Percentiles rank a stretch among this genome's conserved stretches.
These are phyloP conservation scores for Diplogelasinospora grovesii DNA, from an alignment of 495 filamentous ascomycete species.

Conservation along the genomic window DNA sequence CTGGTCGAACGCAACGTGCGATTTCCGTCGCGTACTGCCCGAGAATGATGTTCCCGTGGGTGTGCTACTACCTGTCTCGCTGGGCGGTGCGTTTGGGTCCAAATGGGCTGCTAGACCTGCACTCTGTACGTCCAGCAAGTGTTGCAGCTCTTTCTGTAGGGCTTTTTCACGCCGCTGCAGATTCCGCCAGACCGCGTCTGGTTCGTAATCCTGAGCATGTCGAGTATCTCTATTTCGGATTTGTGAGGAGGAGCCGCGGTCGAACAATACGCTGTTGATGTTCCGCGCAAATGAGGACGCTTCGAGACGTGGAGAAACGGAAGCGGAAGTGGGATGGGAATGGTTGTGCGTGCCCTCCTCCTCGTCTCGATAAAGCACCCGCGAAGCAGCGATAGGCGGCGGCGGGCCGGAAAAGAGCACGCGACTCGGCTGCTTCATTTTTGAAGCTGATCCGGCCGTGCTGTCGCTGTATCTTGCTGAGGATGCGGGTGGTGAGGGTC, in stretches of 20 bases:
- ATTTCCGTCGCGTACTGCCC: conserved; percentile 6
- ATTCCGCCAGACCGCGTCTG: conserved; percentile 29
- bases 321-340: not conserved
- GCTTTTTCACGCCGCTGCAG: conserved; percentile 44
- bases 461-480: conserved; percentile 16
- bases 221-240: too few species aligned
- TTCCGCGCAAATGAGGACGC: conserved; percentile 17
- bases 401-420: conserved; percentile 28
- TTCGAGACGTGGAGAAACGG: too few species aligned
- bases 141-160: conserved; percentile 72
- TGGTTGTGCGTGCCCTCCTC: conserved; percentile 14
- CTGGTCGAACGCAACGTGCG: conserved; percentile 21
- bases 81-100: conserved; percentile 14
- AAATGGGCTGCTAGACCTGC: conserved; percentile 50
- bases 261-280: conserved; percentile 28
- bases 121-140: conserved; percentile 77
- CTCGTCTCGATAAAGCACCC: conserved; percentile 24
- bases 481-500: too few species aligned
- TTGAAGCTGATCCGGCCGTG: conserved; percentile 15
- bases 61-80: conserved; percentile 33
- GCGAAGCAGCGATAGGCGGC: conserved; percentile 25
- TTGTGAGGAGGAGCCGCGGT: conserved; percentile 11
- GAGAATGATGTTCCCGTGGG: conserved; percentile 22
- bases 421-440: conserved; percentile 13
- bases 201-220: conserved; percentile 16